phyloP scores from a whole-genome alignment of 306 rosid genomes.

The Sophora flavescens region DNA sequence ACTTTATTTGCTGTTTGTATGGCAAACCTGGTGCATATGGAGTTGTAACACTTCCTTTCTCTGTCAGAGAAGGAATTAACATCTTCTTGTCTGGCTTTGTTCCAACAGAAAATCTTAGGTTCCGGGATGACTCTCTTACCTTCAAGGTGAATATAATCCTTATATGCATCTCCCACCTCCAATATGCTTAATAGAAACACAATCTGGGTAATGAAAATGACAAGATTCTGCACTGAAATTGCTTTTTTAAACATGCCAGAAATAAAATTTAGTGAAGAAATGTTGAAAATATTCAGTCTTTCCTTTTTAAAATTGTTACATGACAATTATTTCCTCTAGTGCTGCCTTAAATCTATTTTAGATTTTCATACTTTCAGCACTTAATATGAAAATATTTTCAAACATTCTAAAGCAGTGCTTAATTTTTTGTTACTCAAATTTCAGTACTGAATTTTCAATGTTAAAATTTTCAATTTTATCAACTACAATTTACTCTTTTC shows the following conservation, averaged over 20 bases:
- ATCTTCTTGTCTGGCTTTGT: constrained; percentile 98
- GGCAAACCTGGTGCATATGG: constrained; percentile 99
- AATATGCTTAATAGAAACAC: constrained; percentile 4
- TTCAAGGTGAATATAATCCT: constrained; percentile 68
- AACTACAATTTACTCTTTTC: constrained; percentile 8
- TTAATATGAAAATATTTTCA: neutral
- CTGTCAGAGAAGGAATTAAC: constrained; percentile 98
- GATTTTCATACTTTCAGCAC: neutral
- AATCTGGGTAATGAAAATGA: constrained; percentile 26
- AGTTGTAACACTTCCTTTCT: constrained; percentile 98
- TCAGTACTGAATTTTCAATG: constrained; percentile 14
- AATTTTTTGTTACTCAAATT: constrained; percentile 15
- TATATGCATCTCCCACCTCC: constrained; percentile 17
- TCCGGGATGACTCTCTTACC: constrained; percentile 92
- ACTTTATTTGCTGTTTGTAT: constrained; percentile 96
- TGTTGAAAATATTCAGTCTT: constrained; percentile 1
- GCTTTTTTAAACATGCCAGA: neutral
- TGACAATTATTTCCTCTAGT: neutral
- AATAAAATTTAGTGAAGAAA: constrained; percentile 5
- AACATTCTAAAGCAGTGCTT: neutral
- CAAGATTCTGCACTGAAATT: neutral
- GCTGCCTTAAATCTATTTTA: constrained; percentile 18
- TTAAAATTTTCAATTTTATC: neutral
- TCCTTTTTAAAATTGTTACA: neutral
- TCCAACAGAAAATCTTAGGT: constrained; percentile 97